Conservation (phyloP, 2,329 filamentous ascomycete genomes). For the Cordyceps cicadae region DNA sequence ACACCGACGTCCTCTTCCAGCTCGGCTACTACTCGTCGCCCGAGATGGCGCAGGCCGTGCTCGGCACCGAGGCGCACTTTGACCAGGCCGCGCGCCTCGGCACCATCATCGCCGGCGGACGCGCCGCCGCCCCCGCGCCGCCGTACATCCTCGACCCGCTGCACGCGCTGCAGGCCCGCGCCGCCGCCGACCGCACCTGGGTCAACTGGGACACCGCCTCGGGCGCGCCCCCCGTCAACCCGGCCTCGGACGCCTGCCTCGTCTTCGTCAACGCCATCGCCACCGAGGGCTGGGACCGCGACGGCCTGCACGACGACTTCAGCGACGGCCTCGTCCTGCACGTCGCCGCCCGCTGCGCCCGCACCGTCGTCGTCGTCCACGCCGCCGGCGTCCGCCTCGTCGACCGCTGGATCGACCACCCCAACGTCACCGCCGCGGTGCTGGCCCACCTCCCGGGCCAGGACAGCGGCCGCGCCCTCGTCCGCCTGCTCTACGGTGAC, state of each 20-base stretch:
- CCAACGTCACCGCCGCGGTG: constrained; percentile 56
- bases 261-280: constrained; percentile 77
- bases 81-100: constrained; percentile 43
- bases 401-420: constrained; percentile 56
- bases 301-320: constrained; percentile 60
- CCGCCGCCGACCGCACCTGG: constrained; percentile 44
- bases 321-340: constrained; percentile 52
- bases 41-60: constrained; percentile 36
- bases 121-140: constrained; percentile 42
- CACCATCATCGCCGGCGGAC: constrained; percentile 43
- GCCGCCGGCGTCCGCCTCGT: constrained; percentile 54
- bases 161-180: constrained; percentile 47
- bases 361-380: constrained; percentile 57
- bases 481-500: constrained; percentile 50
- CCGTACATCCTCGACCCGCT: constrained; percentile 45
- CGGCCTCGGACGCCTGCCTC: constrained; percentile 53
- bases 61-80: constrained; percentile 36
- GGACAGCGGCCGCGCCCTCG: constrained; percentile 51
- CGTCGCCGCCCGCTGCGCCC: constrained; percentile 51
- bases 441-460: constrained; percentile 59
- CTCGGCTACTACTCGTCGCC: constrained; percentile 39
- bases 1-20: constrained; percentile 37
- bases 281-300: constrained; percentile 65
- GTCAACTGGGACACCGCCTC: constrained; percentile 40
- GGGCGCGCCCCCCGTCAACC: constrained; percentile 26